Percentiles rank a stretch among this genome's conserved stretches.
These are phyloP conservation scores for Aspergillus sp. DNA, from an alignment of 2,329 filamentous ascomycete species.

Conservation along the genomic window DNA sequence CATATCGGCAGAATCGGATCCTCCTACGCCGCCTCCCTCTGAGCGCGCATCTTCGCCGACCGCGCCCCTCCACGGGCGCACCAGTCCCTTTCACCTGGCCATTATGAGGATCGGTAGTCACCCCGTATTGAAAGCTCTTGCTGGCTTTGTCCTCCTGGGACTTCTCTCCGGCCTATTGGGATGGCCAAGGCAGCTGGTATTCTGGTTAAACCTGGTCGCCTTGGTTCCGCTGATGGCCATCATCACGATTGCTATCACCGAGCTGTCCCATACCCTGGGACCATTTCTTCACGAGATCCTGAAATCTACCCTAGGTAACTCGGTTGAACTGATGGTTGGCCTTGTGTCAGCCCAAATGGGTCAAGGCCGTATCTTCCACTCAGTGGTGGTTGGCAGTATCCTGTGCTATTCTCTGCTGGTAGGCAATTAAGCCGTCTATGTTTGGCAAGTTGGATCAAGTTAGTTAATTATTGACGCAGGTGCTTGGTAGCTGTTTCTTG, in stretches of 20 bases:
- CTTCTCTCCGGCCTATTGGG: constrained; percentile 67
- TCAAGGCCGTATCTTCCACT: constrained; percentile 78
- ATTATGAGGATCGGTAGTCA: constrained; percentile 2
- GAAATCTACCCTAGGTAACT: constrained; percentile 84
- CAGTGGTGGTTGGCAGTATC: constrained; percentile 81
- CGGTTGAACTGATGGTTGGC: constrained; percentile 74
- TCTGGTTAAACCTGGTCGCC: constrained; percentile 82
- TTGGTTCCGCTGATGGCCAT: constrained; percentile 80
- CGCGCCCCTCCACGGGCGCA: neutral
- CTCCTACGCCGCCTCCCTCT: neutral
- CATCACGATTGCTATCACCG: constrained; percentile 78
- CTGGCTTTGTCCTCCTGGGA: constrained; percentile 65
- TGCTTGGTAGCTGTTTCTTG: constrained; percentile 19
- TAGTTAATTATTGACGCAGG: neutral
- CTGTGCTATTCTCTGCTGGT: constrained; percentile 81
- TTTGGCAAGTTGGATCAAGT: neutral
- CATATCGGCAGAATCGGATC: neutral
- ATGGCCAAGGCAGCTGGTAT: constrained; percentile 61
- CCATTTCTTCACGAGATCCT: constrained; percentile 79
- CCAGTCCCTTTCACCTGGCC: neutral
- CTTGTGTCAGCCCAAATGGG: constrained; percentile 71
- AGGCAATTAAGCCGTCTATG: neutral
- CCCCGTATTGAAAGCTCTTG: constrained; percentile 67
- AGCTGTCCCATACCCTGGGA: constrained; percentile 64
- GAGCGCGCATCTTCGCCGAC: neutral